Evolutionary conservation across 1,139 yeast genomes (phyloP).

Genomic region (Saccharomyces hybrid): DNA sequence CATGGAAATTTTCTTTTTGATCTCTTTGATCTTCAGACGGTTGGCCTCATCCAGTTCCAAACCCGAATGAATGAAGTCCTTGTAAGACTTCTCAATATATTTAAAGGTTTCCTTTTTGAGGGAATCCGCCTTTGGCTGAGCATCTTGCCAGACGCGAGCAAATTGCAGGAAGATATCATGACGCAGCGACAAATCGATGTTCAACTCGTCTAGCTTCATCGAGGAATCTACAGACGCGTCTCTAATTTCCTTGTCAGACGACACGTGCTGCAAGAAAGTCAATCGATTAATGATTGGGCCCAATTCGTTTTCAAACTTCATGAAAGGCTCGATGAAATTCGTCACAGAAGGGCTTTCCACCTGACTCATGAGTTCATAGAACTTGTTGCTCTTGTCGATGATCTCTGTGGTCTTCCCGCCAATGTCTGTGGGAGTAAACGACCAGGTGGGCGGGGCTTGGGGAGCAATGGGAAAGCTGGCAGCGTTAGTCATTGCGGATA

Average conservation of each 20-base stretch:
- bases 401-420: conserved; percentile 38
- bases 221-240: conserved; percentile 65
- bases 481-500: background rate
- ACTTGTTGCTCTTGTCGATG: conserved; percentile 38
- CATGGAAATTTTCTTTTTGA: conserved; percentile 53
- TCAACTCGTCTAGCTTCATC: conserved; percentile 45
- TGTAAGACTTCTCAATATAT: conserved; percentile 49
- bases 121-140: conserved; percentile 30
- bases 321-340: conserved; percentile 45
- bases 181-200: conserved; percentile 59
- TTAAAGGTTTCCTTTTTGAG: conserved; percentile 51
- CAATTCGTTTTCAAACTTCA: conserved; percentile 43
- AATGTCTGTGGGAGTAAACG: conserved; percentile 48
- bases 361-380: conserved; percentile 51
- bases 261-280: conserved; percentile 63
- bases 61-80: conserved; percentile 58
- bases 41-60: conserved; percentile 44
- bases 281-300: conserved; percentile 43
- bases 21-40: conserved; percentile 48
- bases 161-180: conserved; percentile 58
- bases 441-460: conserved; percentile 55
- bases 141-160: conserved; percentile 40
- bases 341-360: conserved; percentile 48
- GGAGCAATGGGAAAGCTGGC: conserved; percentile 13
- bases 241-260: conserved; percentile 52